These are phyloP conservation scores for Rhodotorula sp. DNA, from an alignment of 1,284 basidiomycete genomes.

Conservation along the genomic window DNA sequence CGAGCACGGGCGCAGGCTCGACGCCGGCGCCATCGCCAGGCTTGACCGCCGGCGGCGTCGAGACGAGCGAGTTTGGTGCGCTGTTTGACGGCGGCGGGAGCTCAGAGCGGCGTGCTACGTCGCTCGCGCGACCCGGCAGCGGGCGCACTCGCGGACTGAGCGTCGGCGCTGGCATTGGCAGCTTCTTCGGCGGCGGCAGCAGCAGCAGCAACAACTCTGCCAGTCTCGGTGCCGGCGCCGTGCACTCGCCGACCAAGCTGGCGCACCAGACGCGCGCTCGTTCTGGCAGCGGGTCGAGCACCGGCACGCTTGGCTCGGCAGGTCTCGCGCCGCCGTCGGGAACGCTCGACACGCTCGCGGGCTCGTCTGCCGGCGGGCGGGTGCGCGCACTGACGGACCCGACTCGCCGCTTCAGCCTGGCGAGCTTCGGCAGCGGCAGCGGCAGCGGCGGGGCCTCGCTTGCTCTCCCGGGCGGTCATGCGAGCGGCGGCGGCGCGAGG, in stretches of 20 bases:
- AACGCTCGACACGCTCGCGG: background rate
- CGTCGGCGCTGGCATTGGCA: conserved; percentile 31
- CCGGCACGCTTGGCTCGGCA: background rate
- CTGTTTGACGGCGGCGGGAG: conserved; percentile 21
- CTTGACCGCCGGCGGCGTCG: background rate
- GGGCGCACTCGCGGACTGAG: conserved; percentile 34
- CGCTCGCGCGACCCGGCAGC: conserved; percentile 9
- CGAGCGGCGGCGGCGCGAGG: background rate
- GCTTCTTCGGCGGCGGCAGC: conserved; percentile 1
- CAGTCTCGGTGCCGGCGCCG: background rate
- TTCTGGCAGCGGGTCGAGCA: conserved; percentile 17
- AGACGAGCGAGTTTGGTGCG: conserved; percentile 38
- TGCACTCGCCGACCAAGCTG: background rate
- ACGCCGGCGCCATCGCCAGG: conserved; percentile 6
- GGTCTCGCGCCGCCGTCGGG: background rate
- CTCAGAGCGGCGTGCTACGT: background rate
- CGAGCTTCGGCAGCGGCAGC: background rate
- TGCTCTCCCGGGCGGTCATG: background rate
- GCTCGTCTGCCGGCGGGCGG: conserved; percentile 13
- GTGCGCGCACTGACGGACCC: conserved; percentile 37
- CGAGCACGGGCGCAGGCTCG: conserved; percentile 1
- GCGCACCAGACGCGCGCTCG: background rate
- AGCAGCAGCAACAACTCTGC: background rate
- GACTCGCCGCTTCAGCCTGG: conserved; percentile 21
- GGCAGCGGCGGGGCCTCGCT: background rate